These are phyloP conservation scores for Curvularia sp. DNA, from an alignment of 2,329 filamentous ascomycete species.

Conservation along the genomic window DNA sequence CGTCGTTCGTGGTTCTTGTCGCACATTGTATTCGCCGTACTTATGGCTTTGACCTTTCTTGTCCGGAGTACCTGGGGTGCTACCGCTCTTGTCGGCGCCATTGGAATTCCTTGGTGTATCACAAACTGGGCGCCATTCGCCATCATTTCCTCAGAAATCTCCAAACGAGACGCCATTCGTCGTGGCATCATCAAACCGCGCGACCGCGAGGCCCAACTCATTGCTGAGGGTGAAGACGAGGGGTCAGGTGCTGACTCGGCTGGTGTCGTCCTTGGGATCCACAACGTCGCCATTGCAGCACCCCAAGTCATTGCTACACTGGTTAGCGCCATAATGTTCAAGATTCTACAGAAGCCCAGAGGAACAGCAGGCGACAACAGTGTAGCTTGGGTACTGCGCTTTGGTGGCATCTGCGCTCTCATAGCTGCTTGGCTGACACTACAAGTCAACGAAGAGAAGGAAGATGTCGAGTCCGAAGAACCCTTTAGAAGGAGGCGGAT, in stretches of 20 bases:
- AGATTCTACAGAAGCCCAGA: conserved; percentile 82
- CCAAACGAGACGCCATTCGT: conserved; percentile 75
- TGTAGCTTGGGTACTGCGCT: conserved; percentile 83
- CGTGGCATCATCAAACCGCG: conserved; percentile 57
- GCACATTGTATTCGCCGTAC: conserved; percentile 79
- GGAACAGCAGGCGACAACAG: conserved; percentile 85
- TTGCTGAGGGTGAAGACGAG: conserved; percentile 58
- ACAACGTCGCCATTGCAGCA: conserved; percentile 92
- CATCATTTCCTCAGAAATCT: conserved; percentile 91
- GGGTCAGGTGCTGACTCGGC: conserved; percentile 74
- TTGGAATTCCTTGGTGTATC: conserved; percentile 91
- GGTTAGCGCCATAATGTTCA: conserved; percentile 83
- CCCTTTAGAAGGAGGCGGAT: conserved; percentile 33
- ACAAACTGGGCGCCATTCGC: conserved; percentile 95
- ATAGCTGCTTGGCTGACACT: conserved; percentile 76
- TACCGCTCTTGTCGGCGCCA: conserved; percentile 77
- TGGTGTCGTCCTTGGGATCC: conserved; percentile 89
- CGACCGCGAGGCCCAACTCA: conserved; percentile 49
- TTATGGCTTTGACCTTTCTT: conserved; percentile 84
- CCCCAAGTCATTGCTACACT: conserved; percentile 92
- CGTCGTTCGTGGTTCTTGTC: conserved; percentile 86
- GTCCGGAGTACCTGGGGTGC: conserved; percentile 74
- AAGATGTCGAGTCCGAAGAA: conserved; percentile 30
- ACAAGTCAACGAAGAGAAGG: conserved; percentile 68
- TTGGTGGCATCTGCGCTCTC: conserved; percentile 80